Base-by-base conservation (phyloP, 2,329 filamentous ascomycete genomes). In the Trichoderma atrobrunneum region DNA sequence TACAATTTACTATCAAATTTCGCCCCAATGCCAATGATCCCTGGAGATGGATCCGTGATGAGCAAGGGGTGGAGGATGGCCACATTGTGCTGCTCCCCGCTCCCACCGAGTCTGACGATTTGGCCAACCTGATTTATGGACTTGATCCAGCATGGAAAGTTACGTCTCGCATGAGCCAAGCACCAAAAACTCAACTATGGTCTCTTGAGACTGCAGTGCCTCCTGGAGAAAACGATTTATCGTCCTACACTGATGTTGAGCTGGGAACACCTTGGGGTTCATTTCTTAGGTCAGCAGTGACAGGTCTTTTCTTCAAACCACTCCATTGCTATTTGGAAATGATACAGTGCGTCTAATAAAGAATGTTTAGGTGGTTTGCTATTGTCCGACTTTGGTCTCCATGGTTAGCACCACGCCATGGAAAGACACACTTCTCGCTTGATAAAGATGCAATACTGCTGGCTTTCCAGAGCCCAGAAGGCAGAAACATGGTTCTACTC, bases 361-460 rank as follows among this genome's bases (percentile, higher is more conserved):
- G 1, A 11, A 1, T 2, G 4, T 14, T 12, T 24, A 89, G 92
- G 76, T 97, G 94, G 90, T 95, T 97, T 79, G 90, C 93, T 8
- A 82, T 97, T 14, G 90, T 97, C 6, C 89, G 94, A 21, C 85
- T 93, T 4, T 96, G 91, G 89, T 88, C 87, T 39, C 92, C 94
- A 1, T 98, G 95, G 95, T 84, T 97, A 12, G 93, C 92, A 8
- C 95, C 95, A n/a, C 86, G 94, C 51, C 95, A 98, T 79, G 95
- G 95, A 14, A 90, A 88, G 74, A 81, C 84, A 4, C 83, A 83
- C 0, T 92, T 97, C 71, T 82, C 84, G 5, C 84, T 95, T 5
- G 91, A 94, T 73, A 93, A 94, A 76, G 93, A 97, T 77, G 93
- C 90, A 1, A 82, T 98, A 2, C 79, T 97, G 21, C 90, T 91